Base-by-base conservation (phyloP, 768 basidiomycete species). In the Podaxis sp. region DNA sequence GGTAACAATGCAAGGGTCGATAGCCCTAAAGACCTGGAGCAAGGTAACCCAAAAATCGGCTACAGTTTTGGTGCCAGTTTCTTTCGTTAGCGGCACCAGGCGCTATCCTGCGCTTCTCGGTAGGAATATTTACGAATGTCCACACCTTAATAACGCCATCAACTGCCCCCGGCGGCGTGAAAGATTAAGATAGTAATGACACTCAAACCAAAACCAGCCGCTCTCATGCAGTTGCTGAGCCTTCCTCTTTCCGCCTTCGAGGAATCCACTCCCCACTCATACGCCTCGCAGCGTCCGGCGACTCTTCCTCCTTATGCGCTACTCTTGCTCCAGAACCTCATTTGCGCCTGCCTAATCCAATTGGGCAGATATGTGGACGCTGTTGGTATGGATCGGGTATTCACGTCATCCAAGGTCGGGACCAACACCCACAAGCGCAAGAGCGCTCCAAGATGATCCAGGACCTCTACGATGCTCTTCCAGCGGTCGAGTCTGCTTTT, bases 261-360 rank as follows among this genome's bases (percentile, higher is more conserved):
- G 72, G 83, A 90, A 66, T 69, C 76, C 0, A 72, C 83, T 20
- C 71, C 93, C 6, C 82, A 87, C 51, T 63, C 75, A 0, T 86
- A 85, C 65, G 89, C 88, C 4, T 78, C 87, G 11, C 77, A 84
- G 13, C 84, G 86, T 2, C 82, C 88, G 2, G 62, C 75, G 4
- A 65, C 76, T 0, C 73, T 87, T 10, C 76, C 86, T 0, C 65
- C 79, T 7, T 67, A 80, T 2, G 82, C 85, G 2, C 71, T 87
- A 28, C 79, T 86, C 4, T 77, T 84, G 11, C 72, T 94, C 0
- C 91, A 91, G 71, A 89, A 94, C 65, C 81, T 94, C n/a, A 80
- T 91, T 30, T 91, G 88, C 64, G 84, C 89, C 15, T 87, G 92
- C 8, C 82, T 93, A 10, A 83, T 94, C 37, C 88, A 91, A 69